Evolutionary conservation across 768 basidiomycete genomes (phyloP).

Genomic region (Lepiota venenata): DNA sequence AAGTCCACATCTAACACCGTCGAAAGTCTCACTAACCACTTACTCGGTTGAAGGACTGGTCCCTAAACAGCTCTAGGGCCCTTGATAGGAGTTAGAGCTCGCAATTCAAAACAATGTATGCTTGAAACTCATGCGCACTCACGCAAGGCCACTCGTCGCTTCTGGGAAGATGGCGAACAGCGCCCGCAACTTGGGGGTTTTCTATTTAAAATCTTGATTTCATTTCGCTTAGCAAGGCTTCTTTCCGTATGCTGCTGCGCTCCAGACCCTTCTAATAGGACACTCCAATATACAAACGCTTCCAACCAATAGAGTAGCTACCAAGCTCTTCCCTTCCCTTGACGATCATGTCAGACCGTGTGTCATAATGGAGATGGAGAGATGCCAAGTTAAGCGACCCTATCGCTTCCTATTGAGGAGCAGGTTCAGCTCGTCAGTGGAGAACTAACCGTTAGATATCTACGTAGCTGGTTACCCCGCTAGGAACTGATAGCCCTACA

Average conservation of each 20-base stretch:
- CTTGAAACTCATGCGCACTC: background rate
- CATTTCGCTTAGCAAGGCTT: background rate
- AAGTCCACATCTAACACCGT: background rate
- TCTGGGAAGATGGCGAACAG: background rate
- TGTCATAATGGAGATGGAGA: background rate
- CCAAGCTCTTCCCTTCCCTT: background rate
- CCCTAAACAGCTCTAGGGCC: background rate
- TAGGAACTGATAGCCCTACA: no score
- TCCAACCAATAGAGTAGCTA: background rate
- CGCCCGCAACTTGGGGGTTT: background rate
- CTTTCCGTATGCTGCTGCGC: background rate
- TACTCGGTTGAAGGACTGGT: background rate
- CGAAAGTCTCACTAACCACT: background rate
- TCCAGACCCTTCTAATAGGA: background rate
- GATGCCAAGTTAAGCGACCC: background rate
- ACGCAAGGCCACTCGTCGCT: background rate
- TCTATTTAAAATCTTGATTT: background rate
- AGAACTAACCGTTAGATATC: background rate
- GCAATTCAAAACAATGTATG: background rate
- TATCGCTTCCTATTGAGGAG: background rate
- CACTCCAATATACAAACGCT: background rate
- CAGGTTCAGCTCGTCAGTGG: background rate
- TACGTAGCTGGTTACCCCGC: background rate
- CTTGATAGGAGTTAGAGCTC: constrained; percentile 7
- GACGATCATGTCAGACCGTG: background rate